Conservation (phyloP, 176 grass and related monocot species). For the Thinopyrum elongatum region DNA sequence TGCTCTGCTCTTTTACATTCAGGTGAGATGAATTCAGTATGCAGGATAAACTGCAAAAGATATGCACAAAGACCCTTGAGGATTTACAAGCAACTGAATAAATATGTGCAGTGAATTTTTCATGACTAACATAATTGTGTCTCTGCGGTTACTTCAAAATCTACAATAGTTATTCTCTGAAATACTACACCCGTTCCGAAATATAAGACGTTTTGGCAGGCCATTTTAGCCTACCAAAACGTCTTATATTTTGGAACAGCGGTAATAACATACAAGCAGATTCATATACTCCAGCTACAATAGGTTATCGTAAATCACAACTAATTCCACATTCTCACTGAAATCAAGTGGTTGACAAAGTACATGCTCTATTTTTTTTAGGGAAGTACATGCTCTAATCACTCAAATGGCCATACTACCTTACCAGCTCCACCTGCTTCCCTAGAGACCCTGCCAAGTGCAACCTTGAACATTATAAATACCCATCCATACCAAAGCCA, state of each 20-base stretch:
- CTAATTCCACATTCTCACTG: not conserved
- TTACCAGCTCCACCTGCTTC: constrained; percentile 22
- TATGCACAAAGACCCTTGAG: not conserved
- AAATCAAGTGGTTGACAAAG: constrained; percentile 18
- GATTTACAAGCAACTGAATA: not conserved
- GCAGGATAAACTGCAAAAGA: not conserved
- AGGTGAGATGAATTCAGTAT: not conserved
- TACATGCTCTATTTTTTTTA: not conserved
- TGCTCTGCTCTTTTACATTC: not conserved
- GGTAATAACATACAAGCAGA: not conserved
- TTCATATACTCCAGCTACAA: not conserved
- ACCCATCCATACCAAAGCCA: constrained; percentile 26
- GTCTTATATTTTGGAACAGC: no score
- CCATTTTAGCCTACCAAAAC: no score
- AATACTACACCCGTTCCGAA: not conserved
- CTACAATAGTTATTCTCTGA: not conserved
- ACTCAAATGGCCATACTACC: not conserved
- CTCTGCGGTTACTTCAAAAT: not conserved
- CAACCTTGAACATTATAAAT: constrained; percentile 44
- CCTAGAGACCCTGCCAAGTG: constrained; percentile 22
- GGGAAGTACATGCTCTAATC: not conserved
- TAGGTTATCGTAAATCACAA: not conserved
- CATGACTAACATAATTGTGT: not conserved
- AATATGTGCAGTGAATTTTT: not conserved
- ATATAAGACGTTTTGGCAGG: no score